A percentile compares a stretch with the other conserved stretches of the same genome.
These are phyloP conservation scores for Citropsis articulata DNA, from an alignment of 345 rosid genomes.

Conservation along the genomic window DNA sequence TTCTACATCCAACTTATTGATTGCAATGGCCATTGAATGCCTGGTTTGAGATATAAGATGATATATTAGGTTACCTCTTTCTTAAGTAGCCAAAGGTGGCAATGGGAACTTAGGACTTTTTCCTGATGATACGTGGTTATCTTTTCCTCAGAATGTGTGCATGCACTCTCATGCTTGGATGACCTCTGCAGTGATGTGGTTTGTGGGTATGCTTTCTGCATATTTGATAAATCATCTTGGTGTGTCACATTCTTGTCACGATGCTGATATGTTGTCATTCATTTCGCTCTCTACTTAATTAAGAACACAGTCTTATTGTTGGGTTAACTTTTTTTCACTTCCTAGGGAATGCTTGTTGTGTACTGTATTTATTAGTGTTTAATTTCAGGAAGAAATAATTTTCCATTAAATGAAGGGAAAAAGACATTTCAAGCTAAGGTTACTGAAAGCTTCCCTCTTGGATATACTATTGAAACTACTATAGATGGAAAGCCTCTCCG, in stretches of 20 bases:
- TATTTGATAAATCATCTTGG: background rate
- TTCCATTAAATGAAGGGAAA: conserved; percentile 53
- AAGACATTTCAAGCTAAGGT: conserved; percentile 78
- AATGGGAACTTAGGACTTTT: background rate
- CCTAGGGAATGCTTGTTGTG: background rate
- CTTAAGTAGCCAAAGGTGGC: background rate
- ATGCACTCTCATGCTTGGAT: background rate
- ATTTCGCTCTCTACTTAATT: background rate
- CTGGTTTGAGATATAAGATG: background rate
- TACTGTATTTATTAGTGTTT: conserved; percentile 7
- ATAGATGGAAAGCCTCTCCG: conserved; percentile 86
- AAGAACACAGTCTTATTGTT: background rate
- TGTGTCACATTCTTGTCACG: background rate
- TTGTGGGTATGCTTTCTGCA: background rate
- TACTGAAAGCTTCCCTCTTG: conserved; percentile 66
- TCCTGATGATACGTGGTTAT: background rate
- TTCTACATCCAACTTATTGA: background rate
- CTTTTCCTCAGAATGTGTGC: background rate
- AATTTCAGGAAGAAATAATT: conserved; percentile 54
- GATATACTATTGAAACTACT: conserved; percentile 78
- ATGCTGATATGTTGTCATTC: background rate
- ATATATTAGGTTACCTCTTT: background rate
- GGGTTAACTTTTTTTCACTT: background rate
- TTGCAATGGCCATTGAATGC: background rate
- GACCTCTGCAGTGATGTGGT: background rate